phyloP scores from a whole-genome alignment of 768 basidiomycete species.

The Kwoniella heveanensis region DNA sequence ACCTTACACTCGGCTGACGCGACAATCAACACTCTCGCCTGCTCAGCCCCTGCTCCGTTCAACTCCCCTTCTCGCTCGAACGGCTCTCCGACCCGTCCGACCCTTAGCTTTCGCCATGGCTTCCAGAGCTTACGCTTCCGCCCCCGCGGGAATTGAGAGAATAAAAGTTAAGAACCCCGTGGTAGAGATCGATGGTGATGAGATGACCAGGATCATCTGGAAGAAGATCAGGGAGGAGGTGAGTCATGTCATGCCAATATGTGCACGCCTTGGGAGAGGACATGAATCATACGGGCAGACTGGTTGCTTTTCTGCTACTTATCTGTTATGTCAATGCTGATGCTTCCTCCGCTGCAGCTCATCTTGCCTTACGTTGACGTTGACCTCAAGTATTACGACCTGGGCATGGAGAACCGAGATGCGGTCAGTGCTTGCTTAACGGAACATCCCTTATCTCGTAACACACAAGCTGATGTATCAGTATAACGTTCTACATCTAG shows the following conservation, averaged over 20 bases:
- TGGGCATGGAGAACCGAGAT: conserved; percentile 93
- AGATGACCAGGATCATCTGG: conserved; percentile 99
- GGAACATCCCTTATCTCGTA: too few relatives aligned
- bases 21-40: background rate
- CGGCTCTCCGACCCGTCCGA: conserved; percentile 17
- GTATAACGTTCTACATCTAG: conserved; percentile 56
- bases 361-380: conserved; percentile 92
- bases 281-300: too few relatives aligned
- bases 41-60: conserved; percentile 23
- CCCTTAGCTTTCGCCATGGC: conserved; percentile 36
- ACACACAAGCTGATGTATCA: too few relatives aligned
- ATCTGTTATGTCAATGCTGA: too few relatives aligned
- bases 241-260: conserved; percentile 38
- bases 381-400: conserved; percentile 97
- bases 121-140: conserved; percentile 32
- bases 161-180: conserved; percentile 82
- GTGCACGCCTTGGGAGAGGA: too few relatives aligned
- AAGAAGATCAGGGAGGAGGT: conserved; percentile 96
- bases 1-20: background rate
- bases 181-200: conserved; percentile 94
- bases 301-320: too few relatives aligned
- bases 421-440: conserved; percentile 68
- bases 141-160: conserved; percentile 37
- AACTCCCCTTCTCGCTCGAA: conserved; percentile 18
- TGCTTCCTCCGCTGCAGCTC: conserved; percentile 72